Base-by-base conservation (phyloP, 2,329 filamentous ascomycete genomes). In the Plectosphaerella cucumerina region DNA sequence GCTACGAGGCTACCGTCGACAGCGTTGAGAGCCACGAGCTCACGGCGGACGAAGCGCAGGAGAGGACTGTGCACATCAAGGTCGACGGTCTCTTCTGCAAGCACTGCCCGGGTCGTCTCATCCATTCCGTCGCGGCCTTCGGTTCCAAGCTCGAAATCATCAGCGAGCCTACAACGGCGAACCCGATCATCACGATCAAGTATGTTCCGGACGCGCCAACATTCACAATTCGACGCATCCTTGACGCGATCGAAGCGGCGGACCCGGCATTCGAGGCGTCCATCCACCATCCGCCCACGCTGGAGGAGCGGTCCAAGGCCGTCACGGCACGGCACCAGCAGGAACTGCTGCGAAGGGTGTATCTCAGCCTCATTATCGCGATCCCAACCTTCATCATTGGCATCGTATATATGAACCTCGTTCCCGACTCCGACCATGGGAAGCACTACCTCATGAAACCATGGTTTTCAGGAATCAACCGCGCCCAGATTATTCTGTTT, bases 381-480 rank as follows among this genome's bases (percentile, higher is more conserved):
- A 85, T 97, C 43, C 92, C 93, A 2, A 90, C 89, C 0, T 92
- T 97, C 59, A 65, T 96, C 47, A 84, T 97, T 37, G 92, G 93
- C 3, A 89, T 97, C 49, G 84, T 96, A 1, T 96, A 90, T 70
- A 97, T 96, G 92, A 90, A 81, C 54, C 76, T 97, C 1, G 78
- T 96, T 0, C 73, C 85, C 0, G 66, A 75, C 3, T 68, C 75
- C 2, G 79, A 91, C 58, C 57, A 68, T 0, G 75, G 76, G 12
- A 83, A 84, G 51, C 72, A 74, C 55, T 90, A 82, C 58, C 70
- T 95, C 43, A 91, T 90, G 80, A 65, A 77, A 55, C 82, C 84
- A 0, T 86, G 90, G 74, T 81, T 78, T 57, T 82, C 80, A 3
- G 89, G 90, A 1, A 84, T 92, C 49, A 89, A 82, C 57, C 83